Evolutionary conservation across 495 filamentous ascomycete species (phyloP).

Genomic region (Chaetomium tenue): DNA sequence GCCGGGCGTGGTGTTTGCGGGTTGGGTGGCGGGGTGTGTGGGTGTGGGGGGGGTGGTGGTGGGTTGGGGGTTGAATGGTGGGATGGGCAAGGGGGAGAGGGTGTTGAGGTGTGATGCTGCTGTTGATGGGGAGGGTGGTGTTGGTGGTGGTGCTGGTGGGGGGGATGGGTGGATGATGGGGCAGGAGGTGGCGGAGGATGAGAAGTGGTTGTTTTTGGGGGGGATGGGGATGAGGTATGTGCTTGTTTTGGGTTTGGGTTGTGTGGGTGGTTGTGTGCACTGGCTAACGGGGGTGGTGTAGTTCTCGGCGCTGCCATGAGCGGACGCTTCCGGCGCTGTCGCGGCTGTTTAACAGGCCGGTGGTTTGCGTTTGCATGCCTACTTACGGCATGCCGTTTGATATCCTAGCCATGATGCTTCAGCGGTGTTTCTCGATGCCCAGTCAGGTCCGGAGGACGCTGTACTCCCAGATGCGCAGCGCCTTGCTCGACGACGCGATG

Average conservation of each 20-base stretch:
- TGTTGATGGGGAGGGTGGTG: slow-evolving; percentile 20
- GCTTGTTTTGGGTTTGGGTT: neutral
- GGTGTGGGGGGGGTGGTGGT: slow-evolving; percentile 29
- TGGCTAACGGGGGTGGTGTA: slow-evolving; percentile 5
- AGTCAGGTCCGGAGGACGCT: slow-evolving; percentile 30
- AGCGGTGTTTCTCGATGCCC: slow-evolving; percentile 33
- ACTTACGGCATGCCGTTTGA: slow-evolving; percentile 39
- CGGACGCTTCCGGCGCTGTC: slow-evolving; percentile 33
- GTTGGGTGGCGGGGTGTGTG: slow-evolving; percentile 26
- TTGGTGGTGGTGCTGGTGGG: slow-evolving; percentile 8
- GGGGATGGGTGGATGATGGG: slow-evolving; percentile 30
- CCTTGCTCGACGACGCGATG: slow-evolving; percentile 38
- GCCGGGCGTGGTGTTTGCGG: slow-evolving; percentile 33
- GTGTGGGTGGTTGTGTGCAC: neutral
- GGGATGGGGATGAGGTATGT: slow-evolving; percentile 36
- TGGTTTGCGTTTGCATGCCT: slow-evolving; percentile 36
- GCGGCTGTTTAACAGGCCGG: slow-evolving; percentile 38
- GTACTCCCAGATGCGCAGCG: slow-evolving; percentile 35
- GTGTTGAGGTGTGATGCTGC: slow-evolving; percentile 21
- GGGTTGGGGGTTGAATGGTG: slow-evolving; percentile 30
- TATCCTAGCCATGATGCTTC: slow-evolving; percentile 32
- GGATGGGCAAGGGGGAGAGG: slow-evolving; percentile 16
- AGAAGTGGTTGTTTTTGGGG: slow-evolving; percentile 42
- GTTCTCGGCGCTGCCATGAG: slow-evolving; percentile 28
- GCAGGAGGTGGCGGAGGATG: slow-evolving; percentile 29